A percentile compares a stretch with the other conserved stretches of the same genome.
Conservation (phyloP, 192 early-diverging fungal genomes). For the Gamsiella multidivaricata region DNA sequence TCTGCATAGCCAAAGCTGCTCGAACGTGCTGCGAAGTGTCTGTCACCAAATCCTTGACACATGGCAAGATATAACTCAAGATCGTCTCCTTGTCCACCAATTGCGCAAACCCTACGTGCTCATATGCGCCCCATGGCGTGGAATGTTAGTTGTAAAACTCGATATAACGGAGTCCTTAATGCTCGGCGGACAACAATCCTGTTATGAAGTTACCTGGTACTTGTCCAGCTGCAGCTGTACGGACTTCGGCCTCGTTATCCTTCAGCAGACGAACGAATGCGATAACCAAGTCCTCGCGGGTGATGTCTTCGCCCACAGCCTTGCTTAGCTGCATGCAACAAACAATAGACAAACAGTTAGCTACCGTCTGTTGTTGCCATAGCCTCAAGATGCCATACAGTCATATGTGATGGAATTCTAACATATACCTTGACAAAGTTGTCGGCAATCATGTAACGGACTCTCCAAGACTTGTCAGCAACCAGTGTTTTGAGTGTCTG, state of each 20-base stretch:
- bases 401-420: no score
- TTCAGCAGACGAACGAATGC: slow-evolving; percentile 90
- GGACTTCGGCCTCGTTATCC: slow-evolving; percentile 98
- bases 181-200: no score
- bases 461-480: slow-evolving; percentile 96
- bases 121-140: no score
- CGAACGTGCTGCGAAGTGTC: slow-evolving; percentile 98
- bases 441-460: slow-evolving; percentile 98
- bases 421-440: slow-evolving; percentile 89
- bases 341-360: no score
- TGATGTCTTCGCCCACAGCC: slow-evolving; percentile 80
- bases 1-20: slow-evolving; percentile 93
- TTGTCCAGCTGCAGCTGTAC: slow-evolving; percentile 93
- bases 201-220: slow-evolving; percentile 73
- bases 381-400: no score
- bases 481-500: slow-evolving; percentile 80
- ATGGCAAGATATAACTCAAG: slow-evolving; percentile 85
- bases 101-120: slow-evolving; percentile 70
- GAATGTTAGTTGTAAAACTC: no score
- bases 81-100: slow-evolving; percentile 84
- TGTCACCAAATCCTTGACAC: slow-evolving; percentile 91
- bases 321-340: slow-evolving; percentile 69
- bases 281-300: slow-evolving; percentile 85
- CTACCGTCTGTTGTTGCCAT: no score
- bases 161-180: no score